Evolutionary conservation across 2,329 filamentous ascomycete species (phyloP).

Genomic region (Cercospora sp.): DNA sequence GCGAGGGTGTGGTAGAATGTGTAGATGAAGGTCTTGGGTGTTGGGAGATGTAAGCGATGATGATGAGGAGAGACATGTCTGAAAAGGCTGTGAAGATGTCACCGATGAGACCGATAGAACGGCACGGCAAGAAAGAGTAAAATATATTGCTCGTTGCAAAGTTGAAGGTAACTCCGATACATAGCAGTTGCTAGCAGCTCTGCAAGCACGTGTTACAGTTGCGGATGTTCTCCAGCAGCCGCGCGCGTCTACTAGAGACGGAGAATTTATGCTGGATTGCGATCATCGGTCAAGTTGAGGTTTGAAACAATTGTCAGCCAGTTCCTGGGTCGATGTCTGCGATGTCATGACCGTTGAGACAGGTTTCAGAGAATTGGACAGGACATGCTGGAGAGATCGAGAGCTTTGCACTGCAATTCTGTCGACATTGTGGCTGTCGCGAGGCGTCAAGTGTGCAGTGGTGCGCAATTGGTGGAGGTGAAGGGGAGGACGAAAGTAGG

Average conservation of each 20-base stretch:
- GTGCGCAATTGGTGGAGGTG: not conserved
- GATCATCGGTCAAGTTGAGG: not conserved
- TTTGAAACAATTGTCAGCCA: not conserved
- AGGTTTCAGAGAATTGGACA: not conserved
- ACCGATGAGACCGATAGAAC: not conserved
- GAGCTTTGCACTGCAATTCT: not conserved
- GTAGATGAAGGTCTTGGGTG: not conserved
- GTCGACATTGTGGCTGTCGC: not conserved
- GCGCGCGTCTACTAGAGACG: not conserved
- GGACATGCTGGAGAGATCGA: not conserved
- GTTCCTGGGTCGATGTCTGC: not conserved
- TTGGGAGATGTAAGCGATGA: not conserved
- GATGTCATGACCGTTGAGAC: not conserved
- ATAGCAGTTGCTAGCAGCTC: not conserved
- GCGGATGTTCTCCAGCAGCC: not conserved
- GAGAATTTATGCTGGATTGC: not conserved
- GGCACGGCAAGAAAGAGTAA: not conserved
- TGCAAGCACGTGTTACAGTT: not conserved
- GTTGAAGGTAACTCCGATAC: not conserved
- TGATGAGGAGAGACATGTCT: not conserved
- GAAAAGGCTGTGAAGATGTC: not conserved
- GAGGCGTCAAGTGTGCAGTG: not conserved
- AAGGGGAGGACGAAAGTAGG: not conserved
- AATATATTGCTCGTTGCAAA: not conserved
- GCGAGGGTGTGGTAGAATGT: not conserved